These are phyloP conservation scores for Cryphonectria naterciae DNA, from an alignment of 2,329 filamentous ascomycete genomes.

Conservation along the genomic window DNA sequence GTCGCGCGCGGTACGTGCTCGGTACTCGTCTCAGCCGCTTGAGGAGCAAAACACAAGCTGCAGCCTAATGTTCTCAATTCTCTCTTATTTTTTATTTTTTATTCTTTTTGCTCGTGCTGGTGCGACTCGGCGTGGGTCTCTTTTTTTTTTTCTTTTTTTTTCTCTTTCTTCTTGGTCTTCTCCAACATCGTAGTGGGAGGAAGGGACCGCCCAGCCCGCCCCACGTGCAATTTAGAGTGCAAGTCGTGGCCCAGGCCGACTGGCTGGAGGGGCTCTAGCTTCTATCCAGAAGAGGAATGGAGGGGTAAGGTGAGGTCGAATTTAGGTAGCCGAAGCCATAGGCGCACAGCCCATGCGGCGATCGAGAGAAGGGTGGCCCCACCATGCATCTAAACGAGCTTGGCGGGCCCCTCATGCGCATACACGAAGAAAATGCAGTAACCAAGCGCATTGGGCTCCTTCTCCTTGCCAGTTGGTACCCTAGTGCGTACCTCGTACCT, in stretches of 20 bases:
- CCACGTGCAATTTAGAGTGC: not conserved
- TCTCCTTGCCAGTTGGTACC: not conserved
- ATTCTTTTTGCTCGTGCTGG: not conserved
- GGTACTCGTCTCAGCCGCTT: not conserved
- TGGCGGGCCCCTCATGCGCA: constrained; percentile 6
- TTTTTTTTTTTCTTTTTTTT: not conserved
- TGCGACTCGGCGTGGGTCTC: not conserved
- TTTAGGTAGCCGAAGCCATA: constrained; percentile 8
- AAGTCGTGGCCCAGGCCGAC: not conserved
- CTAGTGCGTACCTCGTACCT: not conserved
- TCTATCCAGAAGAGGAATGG: constrained; percentile 11
- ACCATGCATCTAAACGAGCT: constrained; percentile 8
- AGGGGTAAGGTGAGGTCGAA: constrained; percentile 14
- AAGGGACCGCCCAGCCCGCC: not conserved
- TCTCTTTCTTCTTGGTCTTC: not conserved
- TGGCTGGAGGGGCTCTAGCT: not conserved
- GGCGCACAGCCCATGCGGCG: not conserved
- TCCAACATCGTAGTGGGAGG: too few relatives aligned
- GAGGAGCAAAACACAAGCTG: not conserved
- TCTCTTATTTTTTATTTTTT: not conserved
- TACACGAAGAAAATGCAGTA: not conserved
- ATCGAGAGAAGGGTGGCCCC: not conserved
- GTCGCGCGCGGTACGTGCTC: not conserved
- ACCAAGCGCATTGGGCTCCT: not conserved
- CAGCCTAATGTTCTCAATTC: not conserved